A percentile compares a stretch with the other conserved stretches of the same genome.
Evolutionary conservation across 129 eudicot genomes (phyloP).

Genomic region (Scalesia atractyloides): DNA sequence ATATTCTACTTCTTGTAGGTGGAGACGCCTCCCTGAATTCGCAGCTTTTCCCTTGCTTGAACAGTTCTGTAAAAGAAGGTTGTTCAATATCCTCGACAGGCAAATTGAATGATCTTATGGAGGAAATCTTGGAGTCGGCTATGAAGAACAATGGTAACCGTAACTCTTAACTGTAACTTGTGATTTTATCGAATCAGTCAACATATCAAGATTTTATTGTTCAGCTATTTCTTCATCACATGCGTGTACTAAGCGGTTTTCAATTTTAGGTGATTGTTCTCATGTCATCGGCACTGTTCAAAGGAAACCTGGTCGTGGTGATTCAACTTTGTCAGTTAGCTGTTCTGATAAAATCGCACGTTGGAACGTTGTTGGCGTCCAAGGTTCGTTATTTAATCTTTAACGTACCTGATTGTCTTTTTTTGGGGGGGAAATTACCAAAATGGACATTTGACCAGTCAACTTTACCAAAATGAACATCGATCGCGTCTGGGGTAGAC

Average conservation of each 20-base stretch:
- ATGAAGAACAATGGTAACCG: slow-evolving; percentile 49
- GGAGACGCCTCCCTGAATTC: slow-evolving; percentile 85
- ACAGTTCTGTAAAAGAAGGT: slow-evolving; percentile 45
- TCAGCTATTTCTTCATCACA: neutral
- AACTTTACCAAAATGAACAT: too few species aligned
- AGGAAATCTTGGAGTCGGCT: slow-evolving; percentile 52
- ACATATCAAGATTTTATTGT: neutral
- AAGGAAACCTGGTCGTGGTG: slow-evolving; percentile 99
- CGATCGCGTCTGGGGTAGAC: too few species aligned
- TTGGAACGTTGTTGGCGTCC: slow-evolving; percentile 95
- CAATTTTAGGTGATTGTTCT: slow-evolving; percentile 46
- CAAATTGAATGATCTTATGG: slow-evolving; percentile 49
- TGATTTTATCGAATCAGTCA: slow-evolving; percentile 6
- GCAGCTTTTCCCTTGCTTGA: slow-evolving; percentile 66
- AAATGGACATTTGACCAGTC: too few species aligned
- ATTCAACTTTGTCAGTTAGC: slow-evolving; percentile 91
- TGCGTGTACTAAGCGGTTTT: slow-evolving; percentile 8
- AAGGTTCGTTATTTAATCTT: slow-evolving; percentile 54
- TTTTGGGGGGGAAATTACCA: neutral
- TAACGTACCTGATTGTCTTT: neutral
- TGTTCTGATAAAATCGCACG: slow-evolving; percentile 98
- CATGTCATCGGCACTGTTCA: slow-evolving; percentile 63
- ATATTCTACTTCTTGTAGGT: slow-evolving; percentile 48
- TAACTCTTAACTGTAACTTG: slow-evolving; percentile 11
- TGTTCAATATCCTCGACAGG: slow-evolving; percentile 38